Evolutionary conservation across 345 rosid species (phyloP).

Genomic region (Euphorbia pulcherrima): DNA sequence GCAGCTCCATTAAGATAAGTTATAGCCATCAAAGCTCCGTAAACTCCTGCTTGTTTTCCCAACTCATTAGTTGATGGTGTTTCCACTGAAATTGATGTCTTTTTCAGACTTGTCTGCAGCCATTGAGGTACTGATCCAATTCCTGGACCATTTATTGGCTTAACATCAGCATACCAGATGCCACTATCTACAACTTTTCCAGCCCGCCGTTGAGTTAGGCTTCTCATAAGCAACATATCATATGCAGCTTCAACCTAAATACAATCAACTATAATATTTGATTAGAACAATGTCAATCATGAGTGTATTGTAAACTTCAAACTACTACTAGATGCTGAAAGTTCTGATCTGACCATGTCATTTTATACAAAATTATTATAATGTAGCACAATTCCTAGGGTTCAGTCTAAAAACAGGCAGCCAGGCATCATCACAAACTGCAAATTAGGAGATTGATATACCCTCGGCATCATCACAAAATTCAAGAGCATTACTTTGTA

Average conservation of each 20-base stretch:
- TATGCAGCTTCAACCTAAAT: slow-evolving; percentile 88
- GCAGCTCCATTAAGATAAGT: slow-evolving; percentile 71
- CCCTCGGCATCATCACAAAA: not conserved
- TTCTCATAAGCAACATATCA: slow-evolving; percentile 94
- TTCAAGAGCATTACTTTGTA: not conserved
- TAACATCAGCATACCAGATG: slow-evolving; percentile 90
- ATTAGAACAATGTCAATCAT: not conserved
- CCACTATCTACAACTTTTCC: slow-evolving; percentile 75
- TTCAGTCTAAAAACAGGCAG: not conserved
- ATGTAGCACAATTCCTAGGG: not conserved
- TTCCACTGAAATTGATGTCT: slow-evolving; percentile 57
- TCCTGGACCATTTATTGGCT: slow-evolving; percentile 45
- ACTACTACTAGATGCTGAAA: not conserved
- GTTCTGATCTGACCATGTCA: not conserved
- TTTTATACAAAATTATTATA: not conserved
- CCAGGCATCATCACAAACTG: not conserved
- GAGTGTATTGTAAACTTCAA: not conserved
- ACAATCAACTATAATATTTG: slow-evolving; percentile 11
- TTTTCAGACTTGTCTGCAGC: slow-evolving; percentile 60
- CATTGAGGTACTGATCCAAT: slow-evolving; percentile 63
- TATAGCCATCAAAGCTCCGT: slow-evolving; percentile 81
- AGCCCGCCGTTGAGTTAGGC: slow-evolving; percentile 80
- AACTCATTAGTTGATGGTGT: slow-evolving; percentile 63
- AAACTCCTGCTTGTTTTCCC: slow-evolving; percentile 84
- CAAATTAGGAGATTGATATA: not conserved